Base-by-base conservation (phyloP, 2,329 filamentous ascomycete genomes). In the Fusarium nodosum region DNA sequence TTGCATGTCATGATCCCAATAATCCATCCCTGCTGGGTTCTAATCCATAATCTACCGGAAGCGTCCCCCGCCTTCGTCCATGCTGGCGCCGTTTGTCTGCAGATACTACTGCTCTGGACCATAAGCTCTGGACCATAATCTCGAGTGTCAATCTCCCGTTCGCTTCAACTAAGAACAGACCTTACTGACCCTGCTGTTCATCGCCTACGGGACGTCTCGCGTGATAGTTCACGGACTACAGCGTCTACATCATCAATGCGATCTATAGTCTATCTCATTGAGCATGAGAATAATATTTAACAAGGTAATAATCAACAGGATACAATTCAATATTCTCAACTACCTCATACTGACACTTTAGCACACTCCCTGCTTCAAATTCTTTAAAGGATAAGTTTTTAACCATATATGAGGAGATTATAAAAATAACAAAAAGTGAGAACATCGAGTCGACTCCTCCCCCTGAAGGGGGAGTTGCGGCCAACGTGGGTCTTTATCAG, bases 111-210 rank as follows among this genome's bases (percentile, higher is more conserved):
- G 34, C 24, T 45, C 24, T 52, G 58, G 58, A 61, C 44, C 53
- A 22, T 51, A 62, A 56, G 68, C 55, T 57, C 26, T 52, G 58
- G 58, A 61, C 44, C 53, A 22, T 51, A 62, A 56, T 71, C 55
- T 57, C 26, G 47, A 60, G 39, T 60, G 67, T 71, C 63, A 70
- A 70, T 70, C 55, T 71, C 67, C 67, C 59, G 63, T 57, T 54
- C 50, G 39, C 54, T 67, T 67, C 50, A 26, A 31, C 18, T 15
- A 20, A 56, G 20, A 38, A 48, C 24, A 24, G 22, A 44, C 22
- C 51, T 48, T 47, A 42, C 36, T 44, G 30, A 11, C 36, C 39
- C n/a, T 52, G 20, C 36, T 26, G 45, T 36, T 31, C 22, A 38
- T 62, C 15, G 38, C 31, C 52, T 24, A 16, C 28, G 9, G 13